Conservation (phyloP, 1,139 yeast species). For the Eremothecium sinecaudum region DNA sequence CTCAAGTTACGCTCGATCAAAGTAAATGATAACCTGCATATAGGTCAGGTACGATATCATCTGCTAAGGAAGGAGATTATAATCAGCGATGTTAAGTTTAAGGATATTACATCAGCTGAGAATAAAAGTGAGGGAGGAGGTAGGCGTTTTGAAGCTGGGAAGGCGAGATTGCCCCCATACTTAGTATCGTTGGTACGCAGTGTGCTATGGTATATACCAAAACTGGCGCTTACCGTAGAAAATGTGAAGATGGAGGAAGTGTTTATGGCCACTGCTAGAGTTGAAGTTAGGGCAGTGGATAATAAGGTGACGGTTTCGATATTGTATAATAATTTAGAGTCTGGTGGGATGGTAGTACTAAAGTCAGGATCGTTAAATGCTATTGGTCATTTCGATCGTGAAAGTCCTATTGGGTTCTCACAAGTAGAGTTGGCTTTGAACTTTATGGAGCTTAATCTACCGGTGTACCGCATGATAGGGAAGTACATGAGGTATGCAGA, state of each 20-base stretch:
- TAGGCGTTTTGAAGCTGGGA: neutral
- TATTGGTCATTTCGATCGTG: neutral
- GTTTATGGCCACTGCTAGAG: neutral
- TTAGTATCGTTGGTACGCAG: neutral
- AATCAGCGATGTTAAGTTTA: slow-evolving; percentile 12
- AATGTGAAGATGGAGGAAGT: neutral
- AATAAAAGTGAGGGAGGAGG: neutral
- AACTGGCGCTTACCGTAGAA: neutral
- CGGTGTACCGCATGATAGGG: neutral
- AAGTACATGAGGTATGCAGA: neutral
- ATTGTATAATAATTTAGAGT: neutral
- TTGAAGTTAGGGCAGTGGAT: slow-evolving; percentile 1
- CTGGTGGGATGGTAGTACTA: neutral
- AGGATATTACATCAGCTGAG: neutral
- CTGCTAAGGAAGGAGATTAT: slow-evolving; percentile 14
- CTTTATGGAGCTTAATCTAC: slow-evolving; percentile 4
- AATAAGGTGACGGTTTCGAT: neutral
- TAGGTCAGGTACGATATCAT: slow-evolving; percentile 17
- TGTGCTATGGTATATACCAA: neutral
- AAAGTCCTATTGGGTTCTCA: slow-evolving; percentile 2
- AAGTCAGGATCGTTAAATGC: slow-evolving; percentile 2
- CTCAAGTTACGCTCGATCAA: slow-evolving; percentile 12
- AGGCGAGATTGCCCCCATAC: neutral
- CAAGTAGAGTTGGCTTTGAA: slow-evolving; percentile 4
- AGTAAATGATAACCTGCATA: slow-evolving; percentile 11